phyloP scores from a whole-genome alignment of 306 rosid species.

The Ochetophila trinervis region DNA sequence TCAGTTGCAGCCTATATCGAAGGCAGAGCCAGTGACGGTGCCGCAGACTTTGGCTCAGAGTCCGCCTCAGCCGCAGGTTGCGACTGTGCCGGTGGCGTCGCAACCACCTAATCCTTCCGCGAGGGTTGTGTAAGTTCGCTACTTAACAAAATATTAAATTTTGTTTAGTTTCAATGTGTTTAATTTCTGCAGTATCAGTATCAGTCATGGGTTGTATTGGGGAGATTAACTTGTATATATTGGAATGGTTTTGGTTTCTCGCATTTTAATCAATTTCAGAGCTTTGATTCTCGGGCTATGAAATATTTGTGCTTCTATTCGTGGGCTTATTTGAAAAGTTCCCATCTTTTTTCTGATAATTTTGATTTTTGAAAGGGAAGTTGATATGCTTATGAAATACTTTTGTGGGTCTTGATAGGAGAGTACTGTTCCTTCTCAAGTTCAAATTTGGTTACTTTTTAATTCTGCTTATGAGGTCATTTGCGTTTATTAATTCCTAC shows the following conservation, averaged over 20 bases:
- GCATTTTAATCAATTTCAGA: constrained; percentile 11
- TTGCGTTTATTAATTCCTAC: background rate
- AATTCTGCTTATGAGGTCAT: background rate
- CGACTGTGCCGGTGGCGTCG: constrained; percentile 37
- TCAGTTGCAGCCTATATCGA: constrained; percentile 33
- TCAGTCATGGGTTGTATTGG: background rate
- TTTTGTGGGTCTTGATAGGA: background rate
- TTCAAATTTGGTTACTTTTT: constrained; percentile 12
- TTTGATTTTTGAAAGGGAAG: constrained; percentile 13
- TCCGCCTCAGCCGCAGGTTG: constrained; percentile 21
- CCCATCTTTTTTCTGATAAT: constrained; percentile 2
- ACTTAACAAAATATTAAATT: background rate
- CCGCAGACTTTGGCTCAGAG: background rate
- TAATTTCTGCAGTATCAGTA: background rate
- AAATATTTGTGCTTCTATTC: constrained; percentile 8
- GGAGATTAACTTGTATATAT: background rate
- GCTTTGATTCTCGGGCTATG: constrained; percentile 1
- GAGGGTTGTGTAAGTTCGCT: constrained; percentile 67
- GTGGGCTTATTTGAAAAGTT: constrained; percentile 16
- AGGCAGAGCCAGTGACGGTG: constrained; percentile 7
- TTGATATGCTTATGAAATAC: background rate
- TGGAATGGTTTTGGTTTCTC: constrained; percentile 5
- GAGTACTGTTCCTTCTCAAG: background rate
- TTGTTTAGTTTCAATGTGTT: background rate
- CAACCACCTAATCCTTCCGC: constrained; percentile 45